A percentile compares a stretch with the other conserved stretches of the same genome.
These are phyloP conservation scores for Pseudozyma thailandica DNA, from an alignment of 1,284 basidiomycete genomes.

Conservation along the genomic window DNA sequence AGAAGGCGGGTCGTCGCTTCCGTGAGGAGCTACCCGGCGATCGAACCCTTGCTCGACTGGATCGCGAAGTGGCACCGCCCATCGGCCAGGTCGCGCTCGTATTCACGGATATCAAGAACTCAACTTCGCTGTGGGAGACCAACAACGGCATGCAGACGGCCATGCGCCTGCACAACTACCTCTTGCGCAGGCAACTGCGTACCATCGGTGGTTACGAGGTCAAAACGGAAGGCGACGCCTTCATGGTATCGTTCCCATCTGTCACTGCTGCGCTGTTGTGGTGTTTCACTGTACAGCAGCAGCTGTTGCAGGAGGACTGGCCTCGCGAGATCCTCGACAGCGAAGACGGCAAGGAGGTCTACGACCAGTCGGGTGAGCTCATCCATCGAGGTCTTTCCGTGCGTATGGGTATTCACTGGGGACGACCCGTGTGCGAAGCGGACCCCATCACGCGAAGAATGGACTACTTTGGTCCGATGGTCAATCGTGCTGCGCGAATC, in stretches of 20 bases:
- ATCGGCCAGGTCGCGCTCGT: conserved; percentile 90
- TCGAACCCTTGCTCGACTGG: conserved; percentile 73
- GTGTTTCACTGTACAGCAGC: conserved; percentile 88
- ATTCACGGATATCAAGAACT: conserved; percentile 98
- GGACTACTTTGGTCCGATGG: conserved; percentile 74
- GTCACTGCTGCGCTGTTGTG: conserved; percentile 88
- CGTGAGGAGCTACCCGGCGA: conserved; percentile 61
- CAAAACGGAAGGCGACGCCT: conserved; percentile 99
- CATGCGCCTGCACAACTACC: conserved; percentile 88
- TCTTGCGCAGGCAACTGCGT: conserved; percentile 86
- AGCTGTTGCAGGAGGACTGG: conserved; percentile 88
- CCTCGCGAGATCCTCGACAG: conserved; percentile 92
- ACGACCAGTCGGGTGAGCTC: conserved; percentile 77
- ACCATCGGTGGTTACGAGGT: conserved; percentile 97
- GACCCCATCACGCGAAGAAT: conserved; percentile 95
- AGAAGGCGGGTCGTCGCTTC: conserved; percentile 54
- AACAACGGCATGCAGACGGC: conserved; percentile 96
- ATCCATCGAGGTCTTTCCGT: conserved; percentile 91
- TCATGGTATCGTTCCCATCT: conserved; percentile 96
- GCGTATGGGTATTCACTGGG: conserved; percentile 97
- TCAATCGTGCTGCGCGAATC: conserved; percentile 80
- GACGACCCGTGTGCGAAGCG: conserved; percentile 86
- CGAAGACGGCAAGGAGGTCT: conserved; percentile 86
- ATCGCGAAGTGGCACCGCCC: conserved; percentile 86
- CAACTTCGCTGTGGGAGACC: conserved; percentile 95